Evolutionary conservation across 495 filamentous ascomycete genomes (phyloP), one percentile per base, ranked within the genome.

Genomic region (Aspergillus sparsus): DNA sequence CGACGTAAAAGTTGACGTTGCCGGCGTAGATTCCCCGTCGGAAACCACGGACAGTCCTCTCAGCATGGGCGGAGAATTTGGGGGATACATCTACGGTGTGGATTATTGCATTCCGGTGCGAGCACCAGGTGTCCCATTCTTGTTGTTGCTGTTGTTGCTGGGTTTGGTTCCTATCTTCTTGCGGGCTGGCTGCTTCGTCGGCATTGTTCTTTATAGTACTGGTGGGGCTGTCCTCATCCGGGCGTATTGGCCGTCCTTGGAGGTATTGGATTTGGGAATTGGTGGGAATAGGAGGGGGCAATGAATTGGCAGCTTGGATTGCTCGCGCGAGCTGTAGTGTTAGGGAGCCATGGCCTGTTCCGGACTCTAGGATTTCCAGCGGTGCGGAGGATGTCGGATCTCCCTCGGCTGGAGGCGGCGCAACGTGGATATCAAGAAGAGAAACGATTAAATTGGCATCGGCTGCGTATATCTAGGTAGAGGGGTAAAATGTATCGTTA

Each of bases 361-460:
- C 90, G 39, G 89, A 89, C 71, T 93, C 90, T 36, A 93, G 84
- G 39, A 93, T 88, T 65, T 92, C 88, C 0, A 91, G 60, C 15
- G 58, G 65, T 39, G 55, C 65, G 35, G 62, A 27, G 21, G 21
- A 59, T 44, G 63, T 53, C 7, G 55, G 33, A 21, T 75, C 62
- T 12, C 63, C 68, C 18, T 64, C 64, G 15, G 73, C 62, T 11
- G 79, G 71, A 16, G 77, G 66, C 21, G 21, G 21, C 13, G 75
- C 63, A 47, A 82, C 78, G 63, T 92, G 85, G 46, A 93, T 80
- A 64, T 93, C 90, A 34, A 93, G 81, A 21, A 92, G 77, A 13
- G 83, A 85, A 36, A 88, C 85, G 44, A 93, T 91, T 16, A 88
- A 63, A 61, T 83, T 84, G 37, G 87, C 88, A 70, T 92, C 89